Evolutionary conservation across 768 basidiomycete species (phyloP).

Genomic region (Leccinum uliginosum): DNA sequence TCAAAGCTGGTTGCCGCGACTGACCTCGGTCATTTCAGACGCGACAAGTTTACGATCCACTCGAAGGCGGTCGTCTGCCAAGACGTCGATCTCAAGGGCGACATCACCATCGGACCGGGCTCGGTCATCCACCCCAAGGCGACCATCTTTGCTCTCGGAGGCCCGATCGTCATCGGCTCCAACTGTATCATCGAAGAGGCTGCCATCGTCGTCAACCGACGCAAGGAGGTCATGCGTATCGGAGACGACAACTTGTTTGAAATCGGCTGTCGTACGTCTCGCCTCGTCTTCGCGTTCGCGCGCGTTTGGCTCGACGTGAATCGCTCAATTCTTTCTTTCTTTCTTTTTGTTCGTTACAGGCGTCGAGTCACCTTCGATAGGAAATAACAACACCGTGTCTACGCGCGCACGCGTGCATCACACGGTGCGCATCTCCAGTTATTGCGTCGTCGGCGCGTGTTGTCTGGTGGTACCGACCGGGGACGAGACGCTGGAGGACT

Average conservation of each 20-base stretch:
- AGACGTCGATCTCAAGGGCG: slow-evolving; percentile 91
- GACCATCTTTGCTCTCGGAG: slow-evolving; percentile 86
- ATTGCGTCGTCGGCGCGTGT: slow-evolving; percentile 79
- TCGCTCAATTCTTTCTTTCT: too few species aligned
- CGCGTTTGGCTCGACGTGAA: not conserved
- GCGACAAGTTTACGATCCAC: slow-evolving; percentile 86
- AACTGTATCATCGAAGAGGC: slow-evolving; percentile 91
- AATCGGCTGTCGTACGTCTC: slow-evolving; percentile 79
- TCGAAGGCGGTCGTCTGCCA: slow-evolving; percentile 89
- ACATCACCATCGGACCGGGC: slow-evolving; percentile 90
- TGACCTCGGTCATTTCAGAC: slow-evolving; percentile 40
- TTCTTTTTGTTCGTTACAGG: slow-evolving; percentile 44
- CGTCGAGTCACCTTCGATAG: slow-evolving; percentile 81
- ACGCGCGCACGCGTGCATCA: slow-evolving; percentile 82
- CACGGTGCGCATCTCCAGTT: slow-evolving; percentile 70
- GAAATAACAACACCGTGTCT: slow-evolving; percentile 81
- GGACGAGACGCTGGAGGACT: slow-evolving; percentile 75
- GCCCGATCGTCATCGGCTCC: slow-evolving; percentile 85
- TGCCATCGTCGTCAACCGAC: slow-evolving; percentile 87
- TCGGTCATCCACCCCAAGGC: slow-evolving; percentile 92
- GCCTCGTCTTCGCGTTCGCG: not conserved
- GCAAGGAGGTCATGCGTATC: slow-evolving; percentile 85
- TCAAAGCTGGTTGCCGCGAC: not conserved
- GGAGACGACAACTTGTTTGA: slow-evolving; percentile 94
- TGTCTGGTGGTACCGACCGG: slow-evolving; percentile 77